Conservation (phyloP, 2,329 filamentous ascomycete genomes). For the Beauveria sp. region DNA sequence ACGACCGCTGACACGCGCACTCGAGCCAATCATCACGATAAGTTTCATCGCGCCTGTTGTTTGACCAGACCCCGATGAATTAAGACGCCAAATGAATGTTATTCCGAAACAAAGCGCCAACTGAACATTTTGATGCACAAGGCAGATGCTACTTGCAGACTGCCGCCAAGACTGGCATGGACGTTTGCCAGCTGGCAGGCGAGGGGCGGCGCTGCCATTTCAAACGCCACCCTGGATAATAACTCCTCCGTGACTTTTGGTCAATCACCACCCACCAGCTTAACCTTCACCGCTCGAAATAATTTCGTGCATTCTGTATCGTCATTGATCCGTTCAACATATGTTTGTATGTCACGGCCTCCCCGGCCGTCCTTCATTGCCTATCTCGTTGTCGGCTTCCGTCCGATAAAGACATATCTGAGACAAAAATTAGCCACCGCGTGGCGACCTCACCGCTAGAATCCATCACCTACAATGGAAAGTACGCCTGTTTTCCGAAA, state of each 20-base stretch:
- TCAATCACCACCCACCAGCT: background rate
- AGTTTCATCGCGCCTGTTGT: background rate
- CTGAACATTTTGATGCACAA: background rate
- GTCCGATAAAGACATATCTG: slow-evolving; percentile 57
- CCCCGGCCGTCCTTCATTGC: background rate
- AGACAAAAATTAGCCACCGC: background rate
- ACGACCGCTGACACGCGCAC: too few species aligned
- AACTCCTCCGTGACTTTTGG: background rate
- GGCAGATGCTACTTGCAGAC: background rate
- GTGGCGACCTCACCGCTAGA: background rate
- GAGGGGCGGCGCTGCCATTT: background rate
- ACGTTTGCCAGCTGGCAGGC: background rate
- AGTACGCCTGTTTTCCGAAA: slow-evolving; percentile 42
- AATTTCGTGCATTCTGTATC: background rate
- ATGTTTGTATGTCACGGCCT: background rate
- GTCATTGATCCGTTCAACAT: background rate
- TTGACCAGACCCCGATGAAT: background rate
- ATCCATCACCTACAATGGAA: slow-evolving; percentile 44
- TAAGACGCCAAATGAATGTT: background rate
- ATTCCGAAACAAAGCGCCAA: background rate
- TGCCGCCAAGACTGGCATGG: background rate
- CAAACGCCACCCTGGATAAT: background rate
- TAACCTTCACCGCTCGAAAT: background rate
- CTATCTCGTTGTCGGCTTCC: slow-evolving; percentile 34
- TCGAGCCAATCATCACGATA: too few species aligned